Evolutionary conservation across 2,329 filamentous ascomycete species (phyloP), one percentile per base, ranked within the genome.

Genomic region (Trichoderma asperellum): DNA sequence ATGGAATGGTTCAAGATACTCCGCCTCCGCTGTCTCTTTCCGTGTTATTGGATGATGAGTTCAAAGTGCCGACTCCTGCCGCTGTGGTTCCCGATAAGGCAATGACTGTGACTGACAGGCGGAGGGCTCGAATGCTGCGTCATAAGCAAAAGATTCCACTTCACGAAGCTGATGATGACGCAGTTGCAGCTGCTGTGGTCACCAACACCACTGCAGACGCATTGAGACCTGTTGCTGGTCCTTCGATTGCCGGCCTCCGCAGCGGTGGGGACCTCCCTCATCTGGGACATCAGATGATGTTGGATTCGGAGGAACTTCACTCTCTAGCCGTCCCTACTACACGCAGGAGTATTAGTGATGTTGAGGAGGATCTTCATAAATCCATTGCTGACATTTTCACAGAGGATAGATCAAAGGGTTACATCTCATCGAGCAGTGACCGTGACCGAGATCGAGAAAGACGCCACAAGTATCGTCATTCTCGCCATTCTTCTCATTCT

Each of bases 371-470:
- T 73, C 77, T 82, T 79, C 76, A 78, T 76, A 77, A 79, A 78
- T 80, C 81, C 78, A 81, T 83, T 83, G 81, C 86, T 88, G 83
- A 88, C 85, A 81, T 83, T 76, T 84, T 81, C 79, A 80, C 81
- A 87, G 85, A 86, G 79, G 83, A 85, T 73, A 84, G 78, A 75
- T 77, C 76, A 75, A 81, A 78, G 76, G 79, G 81, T 71, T 74
- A 74, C 66, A 75, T 75, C 71, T 77, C 77, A 69, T 76, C 78
- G 57, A 77, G 75, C 72, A 72, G 78, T 72, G 79, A 82, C 71
- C 78, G 78, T 72, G 79, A 82, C 71, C 78, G 75, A 75, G 81
- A 82, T 57, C 75, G 74, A 70, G 79, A 82, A 59, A 77, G 78
- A 72, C 81, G 80, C 70, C 81, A 81, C 71, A 80, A 81, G 71